Percentiles rank a stretch among this genome's conserved stretches.
These are phyloP conservation scores for Sporormia fimetaria DNA, from an alignment of 495 filamentous ascomycete species.

Conservation along the genomic window DNA sequence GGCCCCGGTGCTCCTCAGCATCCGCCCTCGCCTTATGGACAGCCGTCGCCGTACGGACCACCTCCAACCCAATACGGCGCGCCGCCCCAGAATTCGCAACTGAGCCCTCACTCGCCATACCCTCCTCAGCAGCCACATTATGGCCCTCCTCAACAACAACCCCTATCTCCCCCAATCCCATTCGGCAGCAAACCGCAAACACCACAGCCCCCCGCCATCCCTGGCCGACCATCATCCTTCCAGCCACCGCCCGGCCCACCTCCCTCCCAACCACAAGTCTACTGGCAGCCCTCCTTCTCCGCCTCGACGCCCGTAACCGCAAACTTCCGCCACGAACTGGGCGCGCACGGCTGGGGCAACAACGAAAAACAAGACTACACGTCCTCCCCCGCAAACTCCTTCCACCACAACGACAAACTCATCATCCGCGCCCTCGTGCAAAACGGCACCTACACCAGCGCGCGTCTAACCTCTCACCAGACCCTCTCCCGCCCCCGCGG, in stretches of 20 bases:
- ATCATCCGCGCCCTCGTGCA: conserved; percentile 34
- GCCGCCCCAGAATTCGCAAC: neutral
- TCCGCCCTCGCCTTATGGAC: too few relatives aligned
- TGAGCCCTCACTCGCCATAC: neutral
- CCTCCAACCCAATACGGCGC: too few relatives aligned
- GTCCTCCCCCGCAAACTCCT: conserved; percentile 29
- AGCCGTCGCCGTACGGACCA: too few relatives aligned
- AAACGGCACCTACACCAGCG: conserved; percentile 32
- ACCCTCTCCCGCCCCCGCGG: conserved; percentile 34
- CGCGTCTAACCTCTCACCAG: conserved; percentile 33
- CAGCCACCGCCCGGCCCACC: neutral
- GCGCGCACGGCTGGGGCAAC: conserved; percentile 39
- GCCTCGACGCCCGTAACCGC: conserved; percentile 28
- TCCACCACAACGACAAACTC: conserved; percentile 34
- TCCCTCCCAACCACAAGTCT: conserved; percentile 11
- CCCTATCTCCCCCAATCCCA: conserved; percentile 16
- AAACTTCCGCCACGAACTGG: conserved; percentile 35
- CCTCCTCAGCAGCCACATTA: neutral
- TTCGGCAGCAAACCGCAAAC: conserved; percentile 14
- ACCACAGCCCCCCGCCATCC: conserved; percentile 9
- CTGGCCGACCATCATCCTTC: conserved; percentile 7
- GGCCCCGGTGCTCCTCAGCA: too few relatives aligned
- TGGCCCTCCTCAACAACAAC: conserved; percentile 2
- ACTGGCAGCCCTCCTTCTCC: conserved; percentile 34
- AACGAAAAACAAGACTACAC: conserved; percentile 39